phyloP scores from a whole-genome alignment of 1,284 basidiomycete species.

The Ustilago hordei region DNA sequence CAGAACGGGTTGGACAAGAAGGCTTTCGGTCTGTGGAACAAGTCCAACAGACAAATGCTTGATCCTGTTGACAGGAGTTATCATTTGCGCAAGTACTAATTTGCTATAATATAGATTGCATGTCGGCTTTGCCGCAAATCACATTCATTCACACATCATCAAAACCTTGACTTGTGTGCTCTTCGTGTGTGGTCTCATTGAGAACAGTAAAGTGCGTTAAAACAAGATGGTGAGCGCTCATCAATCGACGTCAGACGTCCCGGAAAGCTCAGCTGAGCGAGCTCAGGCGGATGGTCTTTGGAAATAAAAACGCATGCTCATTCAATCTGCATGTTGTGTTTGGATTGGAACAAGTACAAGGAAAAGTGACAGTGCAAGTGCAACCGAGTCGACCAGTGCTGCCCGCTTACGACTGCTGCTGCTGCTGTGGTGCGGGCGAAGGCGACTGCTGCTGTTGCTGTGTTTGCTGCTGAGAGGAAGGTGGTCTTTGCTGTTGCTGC shows the following conservation, averaged over 20 bases:
- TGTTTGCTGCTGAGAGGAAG: slow-evolving; percentile 19
- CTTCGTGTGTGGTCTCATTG: neutral
- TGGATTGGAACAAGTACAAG: slow-evolving; percentile 15
- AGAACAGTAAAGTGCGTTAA: too few species aligned
- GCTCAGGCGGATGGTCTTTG: neutral
- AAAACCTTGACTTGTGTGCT: neutral
- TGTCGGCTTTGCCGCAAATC: neutral
- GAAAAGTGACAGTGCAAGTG: neutral
- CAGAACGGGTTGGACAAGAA: neutral
- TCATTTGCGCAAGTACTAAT: slow-evolving; percentile 22
- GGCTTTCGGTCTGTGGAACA: neutral
- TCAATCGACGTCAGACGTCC: neutral
- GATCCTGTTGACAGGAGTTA: slow-evolving; percentile 24
- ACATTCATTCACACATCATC: neutral
- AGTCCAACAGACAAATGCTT: neutral
- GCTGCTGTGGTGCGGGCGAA: slow-evolving; percentile 7
- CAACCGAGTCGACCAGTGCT: slow-evolving; percentile 3
- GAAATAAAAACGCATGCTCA: slow-evolving; percentile 2
- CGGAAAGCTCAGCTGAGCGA: neutral
- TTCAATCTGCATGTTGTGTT: neutral
- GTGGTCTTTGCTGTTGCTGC: slow-evolving; percentile 27
- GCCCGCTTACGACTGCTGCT: slow-evolving; percentile 7
- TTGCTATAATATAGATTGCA: too few species aligned
- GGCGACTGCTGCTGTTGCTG: slow-evolving; percentile 23
- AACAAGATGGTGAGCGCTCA: too few species aligned